Evolutionary conservation across 352 stramenopile genomes (phyloP).

Genomic region (Globisporangium apiculatum): DNA sequence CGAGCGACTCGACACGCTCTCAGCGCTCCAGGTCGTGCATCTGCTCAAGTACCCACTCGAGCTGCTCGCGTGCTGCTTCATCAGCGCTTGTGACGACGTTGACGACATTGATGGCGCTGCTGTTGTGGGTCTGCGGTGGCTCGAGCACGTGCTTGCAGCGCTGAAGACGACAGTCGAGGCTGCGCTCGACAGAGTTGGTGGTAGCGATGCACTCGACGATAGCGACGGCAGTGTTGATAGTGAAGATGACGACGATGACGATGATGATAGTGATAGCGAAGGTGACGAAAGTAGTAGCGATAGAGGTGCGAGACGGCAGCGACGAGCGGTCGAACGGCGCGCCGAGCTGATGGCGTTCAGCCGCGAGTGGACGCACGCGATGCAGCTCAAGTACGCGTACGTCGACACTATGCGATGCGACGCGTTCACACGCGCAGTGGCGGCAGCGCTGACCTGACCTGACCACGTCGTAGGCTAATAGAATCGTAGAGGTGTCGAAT

Average conservation of each 20-base stretch:
- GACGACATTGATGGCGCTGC: neutral
- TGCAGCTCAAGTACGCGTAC: slow-evolving; percentile 45
- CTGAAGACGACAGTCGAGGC: neutral
- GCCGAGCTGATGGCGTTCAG: slow-evolving; percentile 6
- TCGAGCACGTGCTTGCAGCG: slow-evolving; percentile 5
- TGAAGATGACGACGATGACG: neutral
- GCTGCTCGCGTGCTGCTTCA: slow-evolving; percentile 27
- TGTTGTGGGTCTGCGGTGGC: neutral
- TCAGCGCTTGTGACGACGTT: slow-evolving; percentile 7
- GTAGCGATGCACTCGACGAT: neutral
- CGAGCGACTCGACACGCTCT: slow-evolving; percentile 13
- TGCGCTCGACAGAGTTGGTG: too few relatives aligned
- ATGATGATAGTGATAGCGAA: neutral
- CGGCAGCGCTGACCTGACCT: neutral
- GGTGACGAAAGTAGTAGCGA: neutral
- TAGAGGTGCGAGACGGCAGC: neutral
- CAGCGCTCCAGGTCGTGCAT: slow-evolving; percentile 16
- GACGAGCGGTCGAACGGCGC: neutral
- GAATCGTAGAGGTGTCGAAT: too few relatives aligned
- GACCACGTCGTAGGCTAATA: too few relatives aligned
- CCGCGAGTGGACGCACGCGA: slow-evolving; percentile 26
- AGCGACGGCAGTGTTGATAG: slow-evolving; percentile 1
- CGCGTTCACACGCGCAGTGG: slow-evolving; percentile 7
- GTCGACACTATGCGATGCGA: slow-evolving; percentile 22
- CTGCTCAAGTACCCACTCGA: slow-evolving; percentile 41